Conservation (phyloP, 306 rosid genomes). For the Quercus dentata region DNA sequence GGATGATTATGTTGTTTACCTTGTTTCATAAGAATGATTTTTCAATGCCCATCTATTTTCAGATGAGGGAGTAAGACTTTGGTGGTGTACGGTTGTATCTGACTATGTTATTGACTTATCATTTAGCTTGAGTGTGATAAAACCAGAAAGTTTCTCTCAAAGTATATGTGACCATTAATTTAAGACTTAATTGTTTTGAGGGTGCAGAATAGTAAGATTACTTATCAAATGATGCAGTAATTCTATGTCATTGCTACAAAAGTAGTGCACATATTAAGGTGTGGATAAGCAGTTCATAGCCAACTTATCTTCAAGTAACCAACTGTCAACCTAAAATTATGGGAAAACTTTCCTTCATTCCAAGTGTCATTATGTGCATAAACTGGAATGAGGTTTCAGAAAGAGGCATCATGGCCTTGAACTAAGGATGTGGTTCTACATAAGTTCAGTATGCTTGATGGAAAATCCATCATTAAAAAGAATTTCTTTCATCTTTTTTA, state of each 20-base stretch:
- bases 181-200: not conserved
- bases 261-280: no score
- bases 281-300: no score
- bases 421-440: not conserved
- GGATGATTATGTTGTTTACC: no score
- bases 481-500: not conserved
- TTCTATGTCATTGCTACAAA: no score
- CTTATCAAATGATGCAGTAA: no score
- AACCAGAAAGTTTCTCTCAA: not conserved
- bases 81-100: not conserved
- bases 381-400: not conserved
- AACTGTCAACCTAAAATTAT: no score
- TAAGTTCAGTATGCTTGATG: not conserved
- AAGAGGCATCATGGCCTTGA: not conserved
- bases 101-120: not conserved
- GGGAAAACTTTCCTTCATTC: no score
- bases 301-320: not conserved
- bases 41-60: no score
- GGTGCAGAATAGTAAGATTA: no score
- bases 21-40: no score
- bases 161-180: not conserved
- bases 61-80: not conserved
- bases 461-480: not conserved
- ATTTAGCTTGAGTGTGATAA: not conserved
- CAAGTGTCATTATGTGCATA: no score